These are phyloP conservation scores for Alternaria rosae DNA, from an alignment of 2,329 filamentous ascomycete genomes.

Conservation along the genomic window DNA sequence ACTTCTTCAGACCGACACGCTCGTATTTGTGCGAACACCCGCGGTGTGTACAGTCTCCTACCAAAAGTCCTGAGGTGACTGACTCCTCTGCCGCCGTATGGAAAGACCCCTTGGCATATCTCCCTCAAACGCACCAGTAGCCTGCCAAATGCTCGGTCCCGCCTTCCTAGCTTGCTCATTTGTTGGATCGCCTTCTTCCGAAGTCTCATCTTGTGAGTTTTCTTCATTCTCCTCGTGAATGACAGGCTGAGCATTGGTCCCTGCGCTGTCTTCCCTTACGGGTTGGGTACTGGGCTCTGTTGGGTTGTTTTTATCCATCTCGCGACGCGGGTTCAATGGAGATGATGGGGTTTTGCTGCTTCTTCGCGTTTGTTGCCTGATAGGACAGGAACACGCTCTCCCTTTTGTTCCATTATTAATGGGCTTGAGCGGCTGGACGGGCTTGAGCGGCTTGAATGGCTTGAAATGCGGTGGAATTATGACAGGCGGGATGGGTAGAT, in stretches of 20 bases:
- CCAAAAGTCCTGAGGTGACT: not conserved
- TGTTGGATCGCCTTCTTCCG: not conserved
- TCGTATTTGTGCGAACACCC: too few species aligned
- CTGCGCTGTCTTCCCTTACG: not conserved
- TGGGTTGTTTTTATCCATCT: not conserved
- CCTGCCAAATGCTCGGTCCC: not conserved
- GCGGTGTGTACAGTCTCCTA: not conserved
- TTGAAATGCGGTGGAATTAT: too few species aligned
- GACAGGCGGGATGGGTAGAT: too few species aligned
- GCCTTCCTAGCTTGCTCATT: rapidly evolving
- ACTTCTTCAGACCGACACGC: too few species aligned
- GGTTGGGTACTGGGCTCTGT: not conserved
- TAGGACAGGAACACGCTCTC: not conserved
- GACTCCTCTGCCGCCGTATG: not conserved
- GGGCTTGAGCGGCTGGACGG: too few species aligned
- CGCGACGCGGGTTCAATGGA: not conserved
- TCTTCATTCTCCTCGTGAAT: rapidly evolving
- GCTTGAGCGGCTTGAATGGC: too few species aligned
- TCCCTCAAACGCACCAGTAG: not conserved
- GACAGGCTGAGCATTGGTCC: rapidly evolving
- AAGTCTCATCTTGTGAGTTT: not conserved
- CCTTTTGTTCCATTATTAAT: not conserved
- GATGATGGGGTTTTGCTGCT: not conserved
- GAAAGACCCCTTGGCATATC: not conserved
- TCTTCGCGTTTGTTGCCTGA: not conserved